phyloP scores from a whole-genome alignment of 176 grass and related monocot species.

The Oryza nivara region DNA sequence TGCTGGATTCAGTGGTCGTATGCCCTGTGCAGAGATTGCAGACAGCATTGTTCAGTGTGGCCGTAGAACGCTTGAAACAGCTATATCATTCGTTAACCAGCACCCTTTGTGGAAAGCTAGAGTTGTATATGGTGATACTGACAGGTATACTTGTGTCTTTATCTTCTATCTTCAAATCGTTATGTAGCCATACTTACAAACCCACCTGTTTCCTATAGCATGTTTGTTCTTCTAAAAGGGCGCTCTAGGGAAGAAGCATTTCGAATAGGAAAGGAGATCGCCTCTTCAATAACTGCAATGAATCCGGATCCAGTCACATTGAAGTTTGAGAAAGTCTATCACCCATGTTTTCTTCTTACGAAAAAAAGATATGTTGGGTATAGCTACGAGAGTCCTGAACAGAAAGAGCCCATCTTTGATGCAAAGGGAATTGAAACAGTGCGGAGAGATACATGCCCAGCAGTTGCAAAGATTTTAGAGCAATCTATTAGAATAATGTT shows the following conservation, averaged over 20 bases:
- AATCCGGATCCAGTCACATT: constrained; percentile 89
- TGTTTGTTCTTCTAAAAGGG: constrained; percentile 96
- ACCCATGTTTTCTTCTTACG: constrained; percentile 94
- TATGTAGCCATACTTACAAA: constrained; percentile 26
- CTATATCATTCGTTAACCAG: constrained; percentile 85
- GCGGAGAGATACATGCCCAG: constrained; percentile 89
- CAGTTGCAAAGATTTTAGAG: constrained; percentile 90
- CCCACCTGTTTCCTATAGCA: constrained; percentile 52
- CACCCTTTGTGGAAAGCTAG: constrained; percentile 85
- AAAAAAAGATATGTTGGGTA: constrained; percentile 98
- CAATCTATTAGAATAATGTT: constrained; percentile 89
- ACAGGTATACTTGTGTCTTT: constrained; percentile 67
- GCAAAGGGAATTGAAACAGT: constrained; percentile 96
- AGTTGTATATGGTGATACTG: constrained; percentile 98
- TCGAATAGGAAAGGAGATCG: constrained; percentile 92
- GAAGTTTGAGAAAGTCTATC: constrained; percentile 94
- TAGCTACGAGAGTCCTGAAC: constrained; percentile 88
- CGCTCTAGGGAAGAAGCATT: constrained; percentile 85
- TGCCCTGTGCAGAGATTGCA: constrained; percentile 97
- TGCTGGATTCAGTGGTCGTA: constrained; percentile 94
- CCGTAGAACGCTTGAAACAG: constrained; percentile 91
- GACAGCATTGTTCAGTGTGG: constrained; percentile 99
- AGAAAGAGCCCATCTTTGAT: constrained; percentile 77
- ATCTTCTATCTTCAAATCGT: constrained; percentile 33
- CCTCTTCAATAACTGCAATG: constrained; percentile 69